Conservation (phyloP, 441 rosid species). For the Gossypium gossypioides region DNA sequence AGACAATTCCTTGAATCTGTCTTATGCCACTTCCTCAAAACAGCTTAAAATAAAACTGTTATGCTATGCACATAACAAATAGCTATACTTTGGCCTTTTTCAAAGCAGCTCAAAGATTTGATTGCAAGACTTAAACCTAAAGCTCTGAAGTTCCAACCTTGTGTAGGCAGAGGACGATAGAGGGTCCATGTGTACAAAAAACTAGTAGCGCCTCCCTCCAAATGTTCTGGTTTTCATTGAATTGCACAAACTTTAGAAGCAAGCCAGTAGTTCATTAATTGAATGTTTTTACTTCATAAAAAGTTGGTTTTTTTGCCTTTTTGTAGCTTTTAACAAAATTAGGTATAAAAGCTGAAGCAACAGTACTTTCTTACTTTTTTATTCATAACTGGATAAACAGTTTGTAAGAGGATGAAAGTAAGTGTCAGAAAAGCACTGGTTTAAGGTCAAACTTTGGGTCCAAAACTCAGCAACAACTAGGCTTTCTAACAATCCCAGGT, state of each 20-base stretch:
- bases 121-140: neutral
- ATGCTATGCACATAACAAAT: neutral
- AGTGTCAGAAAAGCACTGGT: neutral
- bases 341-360: neutral
- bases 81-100: neutral
- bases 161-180: neutral
- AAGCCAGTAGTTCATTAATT: neutral
- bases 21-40: neutral
- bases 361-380: neutral
- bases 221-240: neutral
- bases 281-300: neutral
- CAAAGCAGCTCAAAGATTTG: neutral
- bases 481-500: neutral
- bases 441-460: neutral
- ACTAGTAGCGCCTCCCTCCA: neutral
- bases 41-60: neutral
- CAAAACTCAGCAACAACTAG: neutral
- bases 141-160: neutral
- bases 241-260: neutral
- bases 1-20: neutral
- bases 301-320: neutral
- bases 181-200: neutral
- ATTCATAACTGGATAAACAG: neutral
- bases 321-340: neutral
- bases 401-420: neutral